A percentile compares a stretch with the other conserved stretches of the same genome.
These are phyloP conservation scores for Tolypocladium tundrense DNA, from an alignment of 2,329 filamentous ascomycete species.

Conservation along the genomic window DNA sequence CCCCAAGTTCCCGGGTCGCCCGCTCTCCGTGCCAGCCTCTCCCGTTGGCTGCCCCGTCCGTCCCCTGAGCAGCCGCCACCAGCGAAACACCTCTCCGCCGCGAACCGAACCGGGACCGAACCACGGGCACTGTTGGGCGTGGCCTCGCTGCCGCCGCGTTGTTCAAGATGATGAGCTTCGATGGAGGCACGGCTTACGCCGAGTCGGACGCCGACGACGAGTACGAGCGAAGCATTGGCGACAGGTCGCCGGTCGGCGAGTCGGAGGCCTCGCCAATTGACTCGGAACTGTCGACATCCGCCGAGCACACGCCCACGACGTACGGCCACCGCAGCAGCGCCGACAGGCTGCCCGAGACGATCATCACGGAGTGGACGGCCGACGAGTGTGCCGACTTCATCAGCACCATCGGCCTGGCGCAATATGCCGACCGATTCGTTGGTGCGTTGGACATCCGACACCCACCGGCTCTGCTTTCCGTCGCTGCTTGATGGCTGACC, in stretches of 20 bases:
- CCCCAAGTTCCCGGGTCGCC: not conserved
- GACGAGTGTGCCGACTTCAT: constrained; percentile 90
- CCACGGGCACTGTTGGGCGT: not conserved
- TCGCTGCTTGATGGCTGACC: constrained; percentile 6
- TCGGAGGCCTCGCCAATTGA: constrained; percentile 62
- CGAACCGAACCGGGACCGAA: not conserved
- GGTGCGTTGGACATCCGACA: constrained; percentile 43
- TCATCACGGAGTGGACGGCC: constrained; percentile 70
- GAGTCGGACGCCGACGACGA: constrained; percentile 77
- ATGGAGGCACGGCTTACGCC: constrained; percentile 59
- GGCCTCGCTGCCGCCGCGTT: constrained; percentile 4
- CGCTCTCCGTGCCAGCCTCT: not conserved
- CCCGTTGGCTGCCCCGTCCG: not conserved
- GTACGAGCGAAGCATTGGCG: constrained; percentile 63
- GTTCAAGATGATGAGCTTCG: constrained; percentile 44
- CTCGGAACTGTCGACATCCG: constrained; percentile 57
- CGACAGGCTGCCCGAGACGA: constrained; percentile 60
- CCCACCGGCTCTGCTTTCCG: not conserved
- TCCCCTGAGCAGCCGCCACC: not conserved
- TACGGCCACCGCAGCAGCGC: constrained; percentile 57
- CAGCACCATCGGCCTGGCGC: constrained; percentile 63
- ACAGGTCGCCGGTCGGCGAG: constrained; percentile 58
- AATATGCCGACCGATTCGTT: constrained; percentile 75
- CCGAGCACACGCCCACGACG: constrained; percentile 71
- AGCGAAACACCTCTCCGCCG: not conserved